Percentiles rank a stretch among this genome's conserved stretches.
phyloP scores from a whole-genome alignment of 306 rosid genomes.

The Quercus aquifolioides region DNA sequence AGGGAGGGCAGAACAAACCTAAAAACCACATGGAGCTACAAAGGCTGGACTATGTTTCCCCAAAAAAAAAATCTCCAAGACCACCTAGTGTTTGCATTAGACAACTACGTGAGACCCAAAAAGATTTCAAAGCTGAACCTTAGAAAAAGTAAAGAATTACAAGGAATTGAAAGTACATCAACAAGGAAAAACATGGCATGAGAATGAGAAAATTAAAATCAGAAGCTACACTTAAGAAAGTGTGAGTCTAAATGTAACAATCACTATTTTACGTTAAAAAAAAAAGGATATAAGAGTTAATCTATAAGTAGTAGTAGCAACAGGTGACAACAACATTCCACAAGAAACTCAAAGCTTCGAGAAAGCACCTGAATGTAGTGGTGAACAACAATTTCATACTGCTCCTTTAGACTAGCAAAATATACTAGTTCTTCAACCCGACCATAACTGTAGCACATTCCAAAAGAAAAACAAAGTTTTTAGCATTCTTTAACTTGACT shows the following conservation, averaged over 20 bases:
- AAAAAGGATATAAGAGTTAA: neutral
- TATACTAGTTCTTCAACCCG: conserved; percentile 92
- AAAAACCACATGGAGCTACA: neutral
- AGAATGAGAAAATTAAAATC: neutral
- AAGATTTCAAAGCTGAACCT: neutral
- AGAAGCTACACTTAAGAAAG: too few species aligned
- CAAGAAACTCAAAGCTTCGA: neutral
- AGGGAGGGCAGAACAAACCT: neutral
- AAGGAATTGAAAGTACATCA: neutral
- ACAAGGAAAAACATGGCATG: conserved; percentile 3
- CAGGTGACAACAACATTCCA: neutral
- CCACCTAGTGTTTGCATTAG: neutral
- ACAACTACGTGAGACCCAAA: neutral
- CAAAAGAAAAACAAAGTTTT: conserved; percentile 18
- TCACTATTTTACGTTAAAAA: too few species aligned
- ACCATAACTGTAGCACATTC: conserved; percentile 75
- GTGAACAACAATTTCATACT: conserved; percentile 88
- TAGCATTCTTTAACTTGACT: conserved; percentile 15
- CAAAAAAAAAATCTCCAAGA: neutral
- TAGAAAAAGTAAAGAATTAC: neutral
- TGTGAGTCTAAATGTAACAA: too few species aligned
- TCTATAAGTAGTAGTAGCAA: neutral
- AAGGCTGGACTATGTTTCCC: neutral
- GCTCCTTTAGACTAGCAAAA: conserved; percentile 93
- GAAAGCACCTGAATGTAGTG: conserved; percentile 87